Evolutionary conservation across 139 green algal species (phyloP).

Genomic region (Trebouxia sp.): DNA sequence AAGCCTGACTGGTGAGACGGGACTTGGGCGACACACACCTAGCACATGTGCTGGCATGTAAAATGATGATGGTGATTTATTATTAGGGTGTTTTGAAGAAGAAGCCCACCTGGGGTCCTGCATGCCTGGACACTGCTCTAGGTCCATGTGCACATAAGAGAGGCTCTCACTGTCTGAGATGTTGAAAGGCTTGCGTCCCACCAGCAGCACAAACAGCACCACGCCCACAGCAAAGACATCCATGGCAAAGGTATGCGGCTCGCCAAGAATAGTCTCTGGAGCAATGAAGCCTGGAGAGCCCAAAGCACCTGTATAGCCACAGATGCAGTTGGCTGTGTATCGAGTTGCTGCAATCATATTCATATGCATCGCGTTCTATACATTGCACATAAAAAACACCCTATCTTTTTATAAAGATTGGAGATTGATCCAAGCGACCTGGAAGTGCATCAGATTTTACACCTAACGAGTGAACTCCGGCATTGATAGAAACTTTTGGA

Average conservation of each 20-base stretch:
- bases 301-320: slow-evolving; percentile 39
- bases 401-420: too few species aligned
- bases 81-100: too few species aligned
- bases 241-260: slow-evolving; percentile 49
- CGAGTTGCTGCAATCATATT: too few species aligned
- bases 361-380: too few species aligned
- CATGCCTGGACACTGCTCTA: slow-evolving; percentile 47
- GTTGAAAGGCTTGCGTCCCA: slow-evolving; percentile 61
- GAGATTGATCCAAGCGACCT: too few species aligned
- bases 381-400: too few species aligned
- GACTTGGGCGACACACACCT: too few species aligned
- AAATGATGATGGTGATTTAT: neutral
- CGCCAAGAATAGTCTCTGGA: slow-evolving; percentile 48
- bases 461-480: too few species aligned
- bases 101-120: slow-evolving; percentile 49
- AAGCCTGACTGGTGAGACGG: too few species aligned
- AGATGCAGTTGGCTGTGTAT: neutral
- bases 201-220: slow-evolving; percentile 59
- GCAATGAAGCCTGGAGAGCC: slow-evolving; percentile 57
- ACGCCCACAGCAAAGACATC: slow-evolving; percentile 57
- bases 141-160: slow-evolving; percentile 38
- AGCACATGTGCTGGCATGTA: too few species aligned
- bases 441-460: too few species aligned
- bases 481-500: too few species aligned
- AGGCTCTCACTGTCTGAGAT: slow-evolving; percentile 52